A percentile compares a stretch with the other conserved stretches of the same genome.
Evolutionary conservation across 768 basidiomycete species (phyloP).

Genomic region (Cytidiella melzeri): DNA sequence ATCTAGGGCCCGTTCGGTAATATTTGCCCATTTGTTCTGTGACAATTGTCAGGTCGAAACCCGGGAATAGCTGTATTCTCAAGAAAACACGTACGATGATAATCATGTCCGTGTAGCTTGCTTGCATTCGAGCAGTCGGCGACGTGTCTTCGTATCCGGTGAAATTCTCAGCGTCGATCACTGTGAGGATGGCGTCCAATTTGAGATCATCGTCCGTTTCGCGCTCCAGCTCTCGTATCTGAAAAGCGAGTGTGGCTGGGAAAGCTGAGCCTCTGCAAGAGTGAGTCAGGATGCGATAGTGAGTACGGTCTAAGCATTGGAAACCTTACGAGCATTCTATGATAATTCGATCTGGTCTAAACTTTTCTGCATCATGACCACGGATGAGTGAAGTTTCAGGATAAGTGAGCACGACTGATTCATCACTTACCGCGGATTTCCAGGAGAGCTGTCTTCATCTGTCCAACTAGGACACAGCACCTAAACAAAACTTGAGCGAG

Average conservation of each 20-base stretch:
- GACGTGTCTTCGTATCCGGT: slow-evolving; percentile 88
- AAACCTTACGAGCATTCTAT: slow-evolving; percentile 85
- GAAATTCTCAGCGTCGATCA: slow-evolving; percentile 90
- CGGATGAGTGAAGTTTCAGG: no score
- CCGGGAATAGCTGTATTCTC: slow-evolving; percentile 1
- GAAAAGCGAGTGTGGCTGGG: slow-evolving; percentile 91
- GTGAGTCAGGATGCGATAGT: not conserved
- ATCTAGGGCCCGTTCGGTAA: slow-evolving; percentile 74
- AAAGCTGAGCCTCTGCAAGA: slow-evolving; percentile 82
- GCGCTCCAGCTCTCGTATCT: slow-evolving; percentile 83
- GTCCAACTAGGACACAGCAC: slow-evolving; percentile 92
- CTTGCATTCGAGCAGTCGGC: slow-evolving; percentile 88
- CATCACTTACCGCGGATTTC: slow-evolving; percentile 70
- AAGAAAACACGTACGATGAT: slow-evolving; percentile 53
- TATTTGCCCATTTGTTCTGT: slow-evolving; percentile 88
- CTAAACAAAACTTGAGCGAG: slow-evolving; percentile 37
- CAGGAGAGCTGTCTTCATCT: slow-evolving; percentile 85
- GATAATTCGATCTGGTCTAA: slow-evolving; percentile 83
- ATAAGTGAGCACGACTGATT: not conserved
- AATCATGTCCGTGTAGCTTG: slow-evolving; percentile 91
- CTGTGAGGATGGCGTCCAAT: slow-evolving; percentile 88
- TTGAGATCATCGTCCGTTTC: slow-evolving; percentile 71
- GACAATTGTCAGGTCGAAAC: not conserved
- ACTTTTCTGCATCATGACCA: slow-evolving; percentile 54
- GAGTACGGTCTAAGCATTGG: not conserved